phyloP scores from a whole-genome alignment of 768 basidiomycete species.

The Cyclocybe aegerita region DNA sequence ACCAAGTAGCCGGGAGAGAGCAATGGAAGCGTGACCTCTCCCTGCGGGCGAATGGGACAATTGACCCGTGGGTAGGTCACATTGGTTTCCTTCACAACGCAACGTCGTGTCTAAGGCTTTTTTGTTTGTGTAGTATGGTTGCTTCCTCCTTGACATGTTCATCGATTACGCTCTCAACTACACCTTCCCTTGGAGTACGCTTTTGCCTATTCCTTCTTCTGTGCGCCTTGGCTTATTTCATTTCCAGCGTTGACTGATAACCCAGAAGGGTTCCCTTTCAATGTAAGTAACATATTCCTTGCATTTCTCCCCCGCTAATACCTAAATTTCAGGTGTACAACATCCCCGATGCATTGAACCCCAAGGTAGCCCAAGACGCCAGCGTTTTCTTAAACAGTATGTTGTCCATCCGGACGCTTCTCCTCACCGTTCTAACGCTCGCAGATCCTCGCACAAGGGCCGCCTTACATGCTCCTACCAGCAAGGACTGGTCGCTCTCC shows the following conservation, averaged over 20 bases:
- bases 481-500: conserved; percentile 41
- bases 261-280: conserved; percentile 34
- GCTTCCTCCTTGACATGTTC: conserved; percentile 62
- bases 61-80: conserved; percentile 50
- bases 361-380: conserved; percentile 48
- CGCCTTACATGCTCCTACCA: conserved; percentile 70
- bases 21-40: conserved; percentile 49
- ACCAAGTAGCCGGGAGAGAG: conserved; percentile 19
- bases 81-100: neutral
- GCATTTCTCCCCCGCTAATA: neutral
- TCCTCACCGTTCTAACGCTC: neutral
- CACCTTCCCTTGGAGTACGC: conserved; percentile 62
- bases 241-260: conserved; percentile 24
- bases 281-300: conserved; percentile 24
- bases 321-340: conserved; percentile 43
- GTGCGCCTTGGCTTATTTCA: neutral
- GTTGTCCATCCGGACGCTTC: conserved; percentile 8
- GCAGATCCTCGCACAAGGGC: conserved; percentile 53
- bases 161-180: conserved; percentile 73
- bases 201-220: neutral
- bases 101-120: neutral
- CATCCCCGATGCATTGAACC: conserved; percentile 54
- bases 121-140: conserved; percentile 48
- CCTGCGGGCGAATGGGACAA: conserved; percentile 49
- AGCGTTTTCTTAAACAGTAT: conserved; percentile 63